A percentile compares a stretch with the other conserved stretches of the same genome.
phyloP scores from a whole-genome alignment of 345 rosid species.

The Anacardium occidentale region DNA sequence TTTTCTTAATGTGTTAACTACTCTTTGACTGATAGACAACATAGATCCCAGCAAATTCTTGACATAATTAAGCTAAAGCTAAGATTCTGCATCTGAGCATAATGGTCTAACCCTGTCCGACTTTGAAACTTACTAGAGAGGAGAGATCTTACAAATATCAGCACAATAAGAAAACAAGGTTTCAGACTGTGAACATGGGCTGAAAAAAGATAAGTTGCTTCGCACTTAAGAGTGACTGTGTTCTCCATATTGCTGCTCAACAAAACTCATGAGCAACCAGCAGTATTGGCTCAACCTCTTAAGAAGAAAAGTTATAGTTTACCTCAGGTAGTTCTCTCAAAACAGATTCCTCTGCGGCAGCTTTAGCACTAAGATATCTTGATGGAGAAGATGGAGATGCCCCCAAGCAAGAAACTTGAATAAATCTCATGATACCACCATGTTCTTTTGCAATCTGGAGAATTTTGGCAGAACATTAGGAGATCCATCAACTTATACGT shows the following conservation, averaged over 20 bases:
- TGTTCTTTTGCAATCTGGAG: constrained; percentile 91
- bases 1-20: background rate
- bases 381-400: constrained; percentile 84
- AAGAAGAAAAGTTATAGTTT: constrained; percentile 10
- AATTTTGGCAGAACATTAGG: constrained; percentile 12
- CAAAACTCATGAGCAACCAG: background rate
- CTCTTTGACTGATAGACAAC: background rate
- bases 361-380: constrained; percentile 72
- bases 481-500: constrained; percentile 5
- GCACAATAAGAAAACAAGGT: background rate
- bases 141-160: background rate
- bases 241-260: background rate
- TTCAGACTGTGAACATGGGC: background rate
- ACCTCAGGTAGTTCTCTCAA: constrained; percentile 86
- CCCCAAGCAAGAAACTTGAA: constrained; percentile 95
- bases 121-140: background rate
- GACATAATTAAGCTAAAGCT: background rate
- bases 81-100: background rate
- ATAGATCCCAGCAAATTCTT: background rate
- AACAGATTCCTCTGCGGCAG: constrained; percentile 92
- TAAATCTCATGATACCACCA: constrained; percentile 93
- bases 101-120: background rate
- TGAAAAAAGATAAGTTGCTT: background rate
- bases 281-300: background rate
- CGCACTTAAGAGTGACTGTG: background rate